Conservation (phyloP, 2,329 filamentous ascomycete species). For the Plectosphaerella cucumerina region DNA sequence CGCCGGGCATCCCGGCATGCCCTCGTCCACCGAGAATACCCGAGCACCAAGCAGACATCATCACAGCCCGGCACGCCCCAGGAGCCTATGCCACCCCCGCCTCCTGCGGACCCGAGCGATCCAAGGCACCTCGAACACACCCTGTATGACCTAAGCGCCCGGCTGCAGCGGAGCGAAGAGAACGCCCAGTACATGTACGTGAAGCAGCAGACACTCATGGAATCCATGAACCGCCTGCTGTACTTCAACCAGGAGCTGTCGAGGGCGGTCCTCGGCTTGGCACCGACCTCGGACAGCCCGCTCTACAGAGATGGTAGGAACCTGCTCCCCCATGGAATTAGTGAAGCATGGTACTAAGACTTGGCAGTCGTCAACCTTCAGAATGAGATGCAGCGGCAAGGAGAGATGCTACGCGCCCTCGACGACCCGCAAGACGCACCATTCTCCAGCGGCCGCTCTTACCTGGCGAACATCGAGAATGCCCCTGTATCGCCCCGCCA, state of each 20-base stretch:
- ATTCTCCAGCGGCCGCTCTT: slow-evolving; percentile 60
- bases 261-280: slow-evolving; percentile 66
- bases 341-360: slow-evolving; percentile 3
- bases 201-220: slow-evolving; percentile 77
- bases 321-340: background rate
- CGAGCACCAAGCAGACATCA: slow-evolving; percentile 66
- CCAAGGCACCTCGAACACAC: slow-evolving; percentile 75
- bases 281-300: slow-evolving; percentile 70
- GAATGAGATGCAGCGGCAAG: slow-evolving; percentile 57
- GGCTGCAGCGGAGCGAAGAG: slow-evolving; percentile 81
- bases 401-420: slow-evolving; percentile 50
- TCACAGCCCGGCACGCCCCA: slow-evolving; percentile 83
- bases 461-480: slow-evolving; percentile 65
- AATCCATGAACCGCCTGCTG: slow-evolving; percentile 66
- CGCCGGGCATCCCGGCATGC: slow-evolving; percentile 89
- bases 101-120: slow-evolving; percentile 66
- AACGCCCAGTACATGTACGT: slow-evolving; percentile 72
- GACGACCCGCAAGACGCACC: slow-evolving; percentile 66
- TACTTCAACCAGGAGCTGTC: slow-evolving; percentile 85
- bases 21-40: slow-evolving; percentile 88
- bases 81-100: slow-evolving; percentile 65
- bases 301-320: slow-evolving; percentile 77
- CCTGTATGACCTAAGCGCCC: slow-evolving; percentile 72
- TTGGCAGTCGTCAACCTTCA: slow-evolving; percentile 50
- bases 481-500: slow-evolving; percentile 85